Conservation (phyloP, 495 filamentous ascomycete species). For the Xylaria telfairii region DNA sequence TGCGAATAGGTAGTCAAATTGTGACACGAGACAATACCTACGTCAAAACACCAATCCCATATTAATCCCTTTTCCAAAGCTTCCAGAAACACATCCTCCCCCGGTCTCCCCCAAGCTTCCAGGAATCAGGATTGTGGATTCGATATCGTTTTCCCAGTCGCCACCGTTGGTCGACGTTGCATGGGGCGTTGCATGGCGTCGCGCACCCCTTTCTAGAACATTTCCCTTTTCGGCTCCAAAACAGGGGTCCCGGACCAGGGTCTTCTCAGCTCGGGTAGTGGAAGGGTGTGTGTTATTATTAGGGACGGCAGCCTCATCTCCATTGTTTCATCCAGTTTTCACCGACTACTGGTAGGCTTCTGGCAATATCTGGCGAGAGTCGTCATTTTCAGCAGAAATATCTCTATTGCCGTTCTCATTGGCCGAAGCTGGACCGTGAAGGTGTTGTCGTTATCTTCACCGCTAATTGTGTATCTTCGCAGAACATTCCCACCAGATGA, state of each 20-base stretch:
- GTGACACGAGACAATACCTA: neutral
- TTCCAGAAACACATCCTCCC: constrained; percentile 10
- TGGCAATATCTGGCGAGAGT: neutral
- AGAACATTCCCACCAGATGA: neutral
- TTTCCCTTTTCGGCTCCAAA: constrained; percentile 20
- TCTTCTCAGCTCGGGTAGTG: constrained; percentile 16
- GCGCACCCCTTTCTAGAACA: constrained; percentile 17
- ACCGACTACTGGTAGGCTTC: constrained; percentile 9
- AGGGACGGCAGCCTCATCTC: constrained; percentile 1
- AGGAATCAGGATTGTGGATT: constrained; percentile 1
- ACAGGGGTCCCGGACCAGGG: neutral
- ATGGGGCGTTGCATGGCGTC: neutral
- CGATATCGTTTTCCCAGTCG: neutral
- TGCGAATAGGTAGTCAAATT: neutral
- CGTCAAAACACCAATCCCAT: neutral
- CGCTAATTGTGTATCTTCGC: constrained; percentile 18
- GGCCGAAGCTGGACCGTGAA: neutral
- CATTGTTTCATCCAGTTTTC: constrained; percentile 9
- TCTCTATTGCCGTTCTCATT: neutral
- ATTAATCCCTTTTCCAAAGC: neutral
- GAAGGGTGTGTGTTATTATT: constrained; percentile 15
- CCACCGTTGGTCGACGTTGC: neutral
- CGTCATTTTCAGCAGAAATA: neutral
- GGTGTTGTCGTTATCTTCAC: neutral
- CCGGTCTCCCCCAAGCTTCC: neutral